Base-by-base conservation (phyloP, 495 filamentous ascomycete genomes). In the Talaromyces thailandensis region DNA sequence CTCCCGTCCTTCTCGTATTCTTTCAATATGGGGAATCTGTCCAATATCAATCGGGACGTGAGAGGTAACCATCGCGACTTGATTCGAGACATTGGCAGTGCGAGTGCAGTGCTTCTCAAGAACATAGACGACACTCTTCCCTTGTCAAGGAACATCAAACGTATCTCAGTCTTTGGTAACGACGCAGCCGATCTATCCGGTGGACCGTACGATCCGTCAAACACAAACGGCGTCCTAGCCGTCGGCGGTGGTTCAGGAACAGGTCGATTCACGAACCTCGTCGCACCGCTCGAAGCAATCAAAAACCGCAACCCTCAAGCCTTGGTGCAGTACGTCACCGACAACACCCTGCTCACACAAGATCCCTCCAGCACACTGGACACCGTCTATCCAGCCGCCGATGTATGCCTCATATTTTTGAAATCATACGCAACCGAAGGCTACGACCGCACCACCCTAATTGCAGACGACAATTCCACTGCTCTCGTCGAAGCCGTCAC, bases 31-130 rank as follows among this genome's bases (percentile, higher is more conserved):
- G 58, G 31, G 14, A 60, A 60, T 48, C 31, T 48, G 35, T 24
- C 58, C 1, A 37, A 60, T 21, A 60, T 40, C 37, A 40, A 60
- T 9, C 58, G 58, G 6, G 89, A 97, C 70, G 94, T 96, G 21
- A 89, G 86, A 60, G 84, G 72, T 43, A 80, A 93, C 62, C 93
- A 96, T 68, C 83, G 76, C 8, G 68, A 70, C 25, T 72, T 89
- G 55, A 92, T 96, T 64, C 84, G 92, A 24, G 82, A 88, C 64
- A 81, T 90, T 35, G 93, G 85, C 4, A 82, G 87, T 9, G 86
- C 87, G 60, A 90, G 88, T 50, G 92, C 87, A 14, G 93, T 97
- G 1, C 81, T 98, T 2, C 76, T 98, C 56, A 98, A 98, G 82
- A 98, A 97, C 75, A 75, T 72, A 0, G 76, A 81, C 18, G 84